Conservation (phyloP, 1,139 yeast species). For the Pichia sp. region DNA sequence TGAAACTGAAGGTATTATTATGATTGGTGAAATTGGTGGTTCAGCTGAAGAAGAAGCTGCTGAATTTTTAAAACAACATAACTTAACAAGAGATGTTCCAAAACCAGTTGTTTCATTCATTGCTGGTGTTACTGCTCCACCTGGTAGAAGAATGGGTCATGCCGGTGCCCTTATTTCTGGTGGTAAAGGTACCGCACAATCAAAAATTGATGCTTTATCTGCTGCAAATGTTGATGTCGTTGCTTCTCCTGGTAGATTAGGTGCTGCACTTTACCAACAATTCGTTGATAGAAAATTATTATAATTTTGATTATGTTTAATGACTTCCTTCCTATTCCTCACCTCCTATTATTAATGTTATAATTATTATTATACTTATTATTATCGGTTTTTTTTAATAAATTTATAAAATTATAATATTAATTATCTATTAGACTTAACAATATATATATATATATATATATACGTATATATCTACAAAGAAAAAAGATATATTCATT, state of each 20-base stretch:
- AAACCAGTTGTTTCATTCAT: constrained; percentile 98
- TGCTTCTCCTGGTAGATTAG: constrained; percentile 95
- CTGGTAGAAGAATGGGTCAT: constrained; percentile 99
- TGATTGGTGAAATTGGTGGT: constrained; percentile 99
- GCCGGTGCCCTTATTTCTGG: constrained; percentile 99
- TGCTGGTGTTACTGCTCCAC: constrained; percentile 99
- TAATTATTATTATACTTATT: no score
- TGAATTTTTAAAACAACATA: constrained; percentile 86
- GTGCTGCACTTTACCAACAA: constrained; percentile 85
- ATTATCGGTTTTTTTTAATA: no score
- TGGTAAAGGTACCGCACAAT: constrained; percentile 98
- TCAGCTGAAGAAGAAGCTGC: constrained; percentile 99
- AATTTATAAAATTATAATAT: no score
- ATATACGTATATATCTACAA: not conserved
- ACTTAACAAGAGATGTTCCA: constrained; percentile 85
- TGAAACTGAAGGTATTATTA: constrained; percentile 93
- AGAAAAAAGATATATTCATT: not conserved
- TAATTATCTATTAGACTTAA: no score
- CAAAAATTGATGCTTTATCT: constrained; percentile 88
- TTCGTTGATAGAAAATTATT: constrained; percentile 50
- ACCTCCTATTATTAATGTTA: no score
- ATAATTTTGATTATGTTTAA: constrained; percentile 13
- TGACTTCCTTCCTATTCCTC: not conserved
- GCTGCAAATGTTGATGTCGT: constrained; percentile 93
- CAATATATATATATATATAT: not conserved